phyloP scores from a whole-genome alignment of 1,284 basidiomycete genomes.

The Porogramme epimiltina region DNA sequence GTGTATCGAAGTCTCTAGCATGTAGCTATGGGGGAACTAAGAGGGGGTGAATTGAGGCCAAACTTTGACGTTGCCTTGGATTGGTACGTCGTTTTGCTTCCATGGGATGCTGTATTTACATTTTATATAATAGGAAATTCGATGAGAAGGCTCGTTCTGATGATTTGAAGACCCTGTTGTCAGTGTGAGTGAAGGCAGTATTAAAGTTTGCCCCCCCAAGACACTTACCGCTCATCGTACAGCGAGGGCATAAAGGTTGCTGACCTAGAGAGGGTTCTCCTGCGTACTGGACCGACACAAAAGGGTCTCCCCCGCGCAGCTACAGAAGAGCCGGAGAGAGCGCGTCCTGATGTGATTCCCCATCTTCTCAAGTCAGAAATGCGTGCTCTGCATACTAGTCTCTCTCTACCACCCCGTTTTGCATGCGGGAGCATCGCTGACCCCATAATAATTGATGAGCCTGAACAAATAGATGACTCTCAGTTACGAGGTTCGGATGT shows the following conservation, averaged over 20 bases:
- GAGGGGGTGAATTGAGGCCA: conserved; percentile 9
- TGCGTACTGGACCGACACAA: conserved; percentile 3
- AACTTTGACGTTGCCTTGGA: conserved; percentile 26
- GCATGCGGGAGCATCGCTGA: neutral
- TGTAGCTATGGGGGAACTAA: neutral
- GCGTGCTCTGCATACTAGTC: too few relatives aligned
- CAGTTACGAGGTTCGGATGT: too few relatives aligned
- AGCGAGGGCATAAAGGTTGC: conserved; percentile 15
- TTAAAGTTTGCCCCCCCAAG: too few relatives aligned
- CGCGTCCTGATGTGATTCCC: too few relatives aligned
- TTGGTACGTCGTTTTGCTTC: conserved; percentile 18
- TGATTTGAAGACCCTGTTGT: conserved; percentile 13
- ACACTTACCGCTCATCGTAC: too few relatives aligned
- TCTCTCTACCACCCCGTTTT: too few relatives aligned
- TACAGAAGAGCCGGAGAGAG: neutral
- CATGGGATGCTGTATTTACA: neutral
- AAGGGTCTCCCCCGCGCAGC: neutral
- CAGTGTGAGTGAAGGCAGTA: conserved; percentile 26
- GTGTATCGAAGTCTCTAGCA: conserved; percentile 1
- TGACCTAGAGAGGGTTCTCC: conserved; percentile 14
- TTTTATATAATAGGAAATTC: conserved; percentile 14
- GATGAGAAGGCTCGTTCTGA: conserved; percentile 20
- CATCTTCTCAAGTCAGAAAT: too few relatives aligned
- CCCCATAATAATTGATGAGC: conserved; percentile 22
- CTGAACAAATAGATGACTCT: conserved; percentile 3